Evolutionary conservation across 139 green algal species (phyloP).

Genomic region (Zygnema circumcarinatum): DNA sequence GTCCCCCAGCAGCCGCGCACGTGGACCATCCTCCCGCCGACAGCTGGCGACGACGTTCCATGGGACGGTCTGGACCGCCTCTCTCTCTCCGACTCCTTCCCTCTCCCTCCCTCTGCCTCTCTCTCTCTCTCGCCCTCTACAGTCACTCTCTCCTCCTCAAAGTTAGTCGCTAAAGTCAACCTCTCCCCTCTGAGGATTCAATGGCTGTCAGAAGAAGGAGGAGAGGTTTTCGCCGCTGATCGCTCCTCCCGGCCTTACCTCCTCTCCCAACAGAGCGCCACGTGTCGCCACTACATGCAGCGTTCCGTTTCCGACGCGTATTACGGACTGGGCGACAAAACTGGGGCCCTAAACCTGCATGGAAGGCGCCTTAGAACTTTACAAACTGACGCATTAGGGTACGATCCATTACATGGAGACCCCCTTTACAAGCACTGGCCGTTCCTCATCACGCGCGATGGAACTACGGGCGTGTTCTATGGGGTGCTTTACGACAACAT

Average conservation of each 20-base stretch:
- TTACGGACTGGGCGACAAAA: constrained; percentile 53
- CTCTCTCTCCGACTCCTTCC: neutral
- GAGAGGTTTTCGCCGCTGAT: neutral
- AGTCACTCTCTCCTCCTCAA: neutral
- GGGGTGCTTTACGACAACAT: constrained; percentile 52
- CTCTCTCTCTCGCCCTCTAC: neutral
- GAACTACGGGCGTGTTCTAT: constrained; percentile 21
- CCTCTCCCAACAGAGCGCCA: neutral
- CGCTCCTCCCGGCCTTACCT: neutral
- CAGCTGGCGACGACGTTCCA: neutral
- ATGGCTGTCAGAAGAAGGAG: neutral
- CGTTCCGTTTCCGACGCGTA: neutral
- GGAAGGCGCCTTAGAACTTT: constrained; percentile 7
- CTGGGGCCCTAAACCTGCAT: constrained; percentile 42
- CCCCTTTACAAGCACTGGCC: constrained; percentile 58
- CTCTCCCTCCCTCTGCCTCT: neutral
- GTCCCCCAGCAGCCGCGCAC: constrained; percentile 16
- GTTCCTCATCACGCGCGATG: constrained; percentile 26
- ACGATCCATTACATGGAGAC: constrained; percentile 29
- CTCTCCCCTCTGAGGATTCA: neutral
- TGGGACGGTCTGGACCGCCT: neutral
- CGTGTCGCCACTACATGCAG: constrained; percentile 35
- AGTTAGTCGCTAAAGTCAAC: neutral
- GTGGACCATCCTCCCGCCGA: constrained; percentile 19
- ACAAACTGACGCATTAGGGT: constrained; percentile 47